phyloP scores from a whole-genome alignment of 1,284 basidiomycete genomes.

The Trichosporon asahii region DNA sequence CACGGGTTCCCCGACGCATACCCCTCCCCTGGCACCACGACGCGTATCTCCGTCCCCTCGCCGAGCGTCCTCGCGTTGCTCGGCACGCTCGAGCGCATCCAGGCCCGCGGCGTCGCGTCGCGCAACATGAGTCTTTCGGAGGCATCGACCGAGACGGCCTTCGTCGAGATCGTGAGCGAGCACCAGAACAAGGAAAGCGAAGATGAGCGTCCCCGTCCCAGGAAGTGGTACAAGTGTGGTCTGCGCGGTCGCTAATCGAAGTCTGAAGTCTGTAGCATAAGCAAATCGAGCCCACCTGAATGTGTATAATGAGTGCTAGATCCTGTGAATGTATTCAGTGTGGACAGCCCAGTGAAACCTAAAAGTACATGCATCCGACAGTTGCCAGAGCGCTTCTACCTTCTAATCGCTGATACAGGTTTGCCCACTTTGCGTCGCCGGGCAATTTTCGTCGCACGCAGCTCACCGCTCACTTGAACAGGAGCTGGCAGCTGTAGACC shows the following conservation, averaged over 20 bases:
- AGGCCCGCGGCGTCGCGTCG: constrained; percentile 4
- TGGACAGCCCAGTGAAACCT: not conserved
- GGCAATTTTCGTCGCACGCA: not conserved
- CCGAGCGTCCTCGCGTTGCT: not conserved
- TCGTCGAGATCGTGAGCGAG: not conserved
- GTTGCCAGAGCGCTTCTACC: not conserved
- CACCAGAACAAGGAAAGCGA: not conserved
- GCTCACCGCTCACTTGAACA: constrained; percentile 65
- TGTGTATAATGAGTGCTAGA: not conserved
- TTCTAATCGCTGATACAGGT: constrained; percentile 9
- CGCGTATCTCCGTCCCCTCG: constrained; percentile 26
- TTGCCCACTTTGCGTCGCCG: not conserved
- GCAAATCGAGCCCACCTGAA: not conserved
- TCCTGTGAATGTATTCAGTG: constrained; percentile 2
- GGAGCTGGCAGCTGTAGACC: constrained; percentile 91
- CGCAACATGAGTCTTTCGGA: not conserved
- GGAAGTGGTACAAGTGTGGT: constrained; percentile 1
- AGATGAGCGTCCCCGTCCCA: not conserved
- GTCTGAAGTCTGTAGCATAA: not conserved
- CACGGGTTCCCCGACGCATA: constrained; percentile 58
- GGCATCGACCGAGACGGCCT: constrained; percentile 3
- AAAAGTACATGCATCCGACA: constrained; percentile 7
- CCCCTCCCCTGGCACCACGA: constrained; percentile 26
- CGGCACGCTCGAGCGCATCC: constrained; percentile 29
- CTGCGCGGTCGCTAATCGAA: not conserved